Evolutionary conservation across 495 filamentous ascomycete genomes (phyloP).

Genomic region (Penicillium steckii): DNA sequence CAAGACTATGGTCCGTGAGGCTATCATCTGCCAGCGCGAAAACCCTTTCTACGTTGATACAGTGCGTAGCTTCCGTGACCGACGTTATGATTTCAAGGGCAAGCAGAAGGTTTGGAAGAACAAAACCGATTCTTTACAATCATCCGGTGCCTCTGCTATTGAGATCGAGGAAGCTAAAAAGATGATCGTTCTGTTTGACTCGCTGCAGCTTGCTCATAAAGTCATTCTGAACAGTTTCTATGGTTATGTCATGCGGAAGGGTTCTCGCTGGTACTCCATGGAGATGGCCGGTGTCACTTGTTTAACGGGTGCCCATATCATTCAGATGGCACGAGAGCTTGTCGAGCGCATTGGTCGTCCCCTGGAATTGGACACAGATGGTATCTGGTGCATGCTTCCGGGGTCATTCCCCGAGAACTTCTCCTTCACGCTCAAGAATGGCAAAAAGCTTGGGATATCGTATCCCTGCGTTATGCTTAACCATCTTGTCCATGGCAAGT

Average conservation of each 20-base stretch:
- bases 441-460: conserved; percentile 91
- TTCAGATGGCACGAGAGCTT: conserved; percentile 92
- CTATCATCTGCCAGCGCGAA: conserved; percentile 97
- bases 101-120: conserved; percentile 98
- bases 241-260: conserved; percentile 99
- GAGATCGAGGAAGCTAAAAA: conserved; percentile 97
- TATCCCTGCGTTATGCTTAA: conserved; percentile 99
- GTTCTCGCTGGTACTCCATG: conserved; percentile 98
- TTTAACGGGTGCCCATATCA: conserved; percentile 93
- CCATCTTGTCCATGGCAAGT: conserved; percentile 90
- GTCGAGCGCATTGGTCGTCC: conserved; percentile 93
- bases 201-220: conserved; percentile 94
- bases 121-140: conserved; percentile 83
- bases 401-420: conserved; percentile 98
- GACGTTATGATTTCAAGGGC: conserved; percentile 96
- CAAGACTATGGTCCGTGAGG: conserved; percentile 89
- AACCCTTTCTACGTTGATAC: conserved; percentile 99
- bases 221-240: conserved; percentile 99
- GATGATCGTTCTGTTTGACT: conserved; percentile 97
- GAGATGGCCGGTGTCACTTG: conserved; percentile 99
- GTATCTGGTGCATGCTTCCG: conserved; percentile 99
- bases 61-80: conserved; percentile 91
- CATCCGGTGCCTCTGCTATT: conserved; percentile 66
- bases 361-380: conserved; percentile 96
- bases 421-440: conserved; percentile 87